These are phyloP conservation scores for Nematodospora valgi DNA, from an alignment of 805 yeast species.

Conservation along the genomic window DNA sequence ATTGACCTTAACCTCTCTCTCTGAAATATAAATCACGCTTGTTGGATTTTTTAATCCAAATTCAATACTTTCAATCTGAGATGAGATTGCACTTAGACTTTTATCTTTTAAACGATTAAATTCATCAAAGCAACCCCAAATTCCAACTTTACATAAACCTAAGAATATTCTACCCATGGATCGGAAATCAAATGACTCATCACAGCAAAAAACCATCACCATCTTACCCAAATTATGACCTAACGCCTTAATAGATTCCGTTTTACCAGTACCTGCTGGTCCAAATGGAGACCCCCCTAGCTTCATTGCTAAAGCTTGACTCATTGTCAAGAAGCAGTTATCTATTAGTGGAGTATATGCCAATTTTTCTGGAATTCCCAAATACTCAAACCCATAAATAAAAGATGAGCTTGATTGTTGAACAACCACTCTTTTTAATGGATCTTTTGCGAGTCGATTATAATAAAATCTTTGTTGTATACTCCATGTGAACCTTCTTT, in stretches of 20 bases:
- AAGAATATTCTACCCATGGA: conserved; percentile 72
- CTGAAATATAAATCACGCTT: conserved; percentile 38
- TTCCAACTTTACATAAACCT: conserved; percentile 80
- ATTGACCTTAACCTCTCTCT: conserved; percentile 36
- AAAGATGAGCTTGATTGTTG: conserved; percentile 51
- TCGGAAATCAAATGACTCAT: conserved; percentile 78
- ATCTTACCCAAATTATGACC: conserved; percentile 76
- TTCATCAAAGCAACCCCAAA: conserved; percentile 97
- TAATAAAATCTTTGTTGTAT: conserved; percentile 51
- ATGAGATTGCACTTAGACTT: conserved; percentile 79
- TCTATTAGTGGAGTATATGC: conserved; percentile 75
- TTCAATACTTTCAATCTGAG: conserved; percentile 73
- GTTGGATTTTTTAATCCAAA: conserved; percentile 37
- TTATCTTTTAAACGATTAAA: conserved; percentile 74
- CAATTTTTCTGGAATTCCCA: conserved; percentile 69
- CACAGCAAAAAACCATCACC: conserved; percentile 89
- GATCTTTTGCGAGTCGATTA: conserved; percentile 19
- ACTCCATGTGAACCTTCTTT: conserved; percentile 41
- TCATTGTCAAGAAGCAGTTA: conserved; percentile 61
- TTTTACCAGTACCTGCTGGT: conserved; percentile 97
- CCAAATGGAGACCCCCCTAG: conserved; percentile 92
- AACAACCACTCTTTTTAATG: conserved; percentile 37
- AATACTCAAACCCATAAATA: conserved; percentile 76
- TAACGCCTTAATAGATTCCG: conserved; percentile 83
- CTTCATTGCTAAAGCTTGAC: conserved; percentile 67